Conservation (phyloP, 176 grass and related monocot species). For the Areca catechu region DNA sequence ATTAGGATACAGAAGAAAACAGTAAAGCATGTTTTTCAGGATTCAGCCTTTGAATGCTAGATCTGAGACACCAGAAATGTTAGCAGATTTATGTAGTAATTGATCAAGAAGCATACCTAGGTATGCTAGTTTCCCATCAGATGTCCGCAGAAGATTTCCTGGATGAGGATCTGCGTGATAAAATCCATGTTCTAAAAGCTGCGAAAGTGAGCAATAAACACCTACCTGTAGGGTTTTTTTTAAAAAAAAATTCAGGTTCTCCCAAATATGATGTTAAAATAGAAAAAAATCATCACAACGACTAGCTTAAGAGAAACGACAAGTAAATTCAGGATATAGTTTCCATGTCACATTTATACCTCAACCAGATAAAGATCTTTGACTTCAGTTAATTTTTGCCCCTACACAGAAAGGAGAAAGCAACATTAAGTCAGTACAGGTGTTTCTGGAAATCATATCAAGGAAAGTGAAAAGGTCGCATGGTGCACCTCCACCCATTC, state of each 20-base stretch:
- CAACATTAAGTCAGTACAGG: background rate
- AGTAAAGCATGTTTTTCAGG: no score
- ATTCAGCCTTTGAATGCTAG: background rate
- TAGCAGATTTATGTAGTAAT: no score
- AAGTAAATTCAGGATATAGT: background rate
- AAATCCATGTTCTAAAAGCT: conserved; percentile 97
- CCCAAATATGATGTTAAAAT: no score
- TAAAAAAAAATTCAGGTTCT: no score
- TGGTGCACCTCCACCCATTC: conserved; percentile 87
- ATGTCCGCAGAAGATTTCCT: conserved; percentile 86
- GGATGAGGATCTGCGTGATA: conserved; percentile 98
- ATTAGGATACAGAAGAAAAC: conserved; percentile 15
- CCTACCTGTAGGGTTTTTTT: conserved; percentile 47
- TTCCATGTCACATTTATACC: conserved; percentile 29
- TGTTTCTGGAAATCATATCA: background rate
- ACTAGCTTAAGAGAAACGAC: no score
- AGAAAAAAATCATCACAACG: no score
- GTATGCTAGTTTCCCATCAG: conserved; percentile 87
- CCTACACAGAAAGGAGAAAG: conserved; percentile 29
- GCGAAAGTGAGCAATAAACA: conserved; percentile 95
- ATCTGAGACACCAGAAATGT: background rate
- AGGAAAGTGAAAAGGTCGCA: conserved; percentile 6
- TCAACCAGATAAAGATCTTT: conserved; percentile 95
- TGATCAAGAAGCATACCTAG: conserved; percentile 41
- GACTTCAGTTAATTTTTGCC: conserved; percentile 61